phyloP scores from a whole-genome alignment of 805 yeast genomes.

The Myxozyma kluyveri region DNA sequence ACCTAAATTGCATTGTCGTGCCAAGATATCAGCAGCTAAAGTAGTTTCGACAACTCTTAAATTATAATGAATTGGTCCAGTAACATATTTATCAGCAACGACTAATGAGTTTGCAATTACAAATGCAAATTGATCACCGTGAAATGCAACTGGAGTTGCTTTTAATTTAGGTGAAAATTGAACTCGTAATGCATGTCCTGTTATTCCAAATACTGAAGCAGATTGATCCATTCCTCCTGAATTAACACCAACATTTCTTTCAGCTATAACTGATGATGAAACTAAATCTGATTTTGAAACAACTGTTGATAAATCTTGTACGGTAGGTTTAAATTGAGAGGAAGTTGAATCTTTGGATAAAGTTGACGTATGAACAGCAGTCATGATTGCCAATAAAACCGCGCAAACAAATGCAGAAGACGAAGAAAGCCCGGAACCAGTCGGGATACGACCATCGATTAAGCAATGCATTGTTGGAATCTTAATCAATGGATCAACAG shows the following conservation, averaged over 20 bases:
- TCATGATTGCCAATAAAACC: slow-evolving; percentile 55
- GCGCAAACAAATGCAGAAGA: slow-evolving; percentile 72
- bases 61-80: slow-evolving; percentile 68
- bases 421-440: slow-evolving; percentile 69
- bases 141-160: slow-evolving; percentile 53
- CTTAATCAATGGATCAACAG: slow-evolving; percentile 38
- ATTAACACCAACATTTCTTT: slow-evolving; percentile 69
- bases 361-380: slow-evolving; percentile 54
- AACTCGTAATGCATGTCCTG: slow-evolving; percentile 55
- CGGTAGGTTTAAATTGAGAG: no score
- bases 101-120: slow-evolving; percentile 64
- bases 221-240: slow-evolving; percentile 82
- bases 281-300: slow-evolving; percentile 55
- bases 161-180: slow-evolving; percentile 58
- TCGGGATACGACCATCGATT: slow-evolving; percentile 65
- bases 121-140: slow-evolving; percentile 48
- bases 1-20: slow-evolving; percentile 50
- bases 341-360: slow-evolving; percentile 5
- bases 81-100: slow-evolving; percentile 62
- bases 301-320: slow-evolving; percentile 11
- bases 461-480: slow-evolving; percentile 46
- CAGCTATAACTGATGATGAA: slow-evolving; percentile 60
- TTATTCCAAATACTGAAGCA: slow-evolving; percentile 64
- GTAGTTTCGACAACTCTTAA: slow-evolving; percentile 71
- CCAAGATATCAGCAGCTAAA: slow-evolving; percentile 61